Evolutionary conservation across 116 monocot genomes (phyloP).

Genomic region (Cymodocea nodosa): DNA sequence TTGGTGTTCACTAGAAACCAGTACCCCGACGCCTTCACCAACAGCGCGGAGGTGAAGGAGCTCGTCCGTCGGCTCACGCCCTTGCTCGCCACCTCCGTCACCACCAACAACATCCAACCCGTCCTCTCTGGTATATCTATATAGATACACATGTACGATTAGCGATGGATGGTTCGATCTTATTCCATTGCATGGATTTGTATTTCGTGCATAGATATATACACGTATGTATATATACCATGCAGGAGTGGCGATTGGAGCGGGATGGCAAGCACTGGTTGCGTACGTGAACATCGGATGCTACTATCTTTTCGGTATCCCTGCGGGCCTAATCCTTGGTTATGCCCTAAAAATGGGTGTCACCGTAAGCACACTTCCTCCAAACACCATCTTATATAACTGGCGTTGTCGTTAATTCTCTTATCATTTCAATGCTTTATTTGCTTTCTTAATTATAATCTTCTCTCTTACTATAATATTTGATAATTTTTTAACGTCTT

Average conservation of each 20-base stretch:
- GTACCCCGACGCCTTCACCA: conserved; percentile 41
- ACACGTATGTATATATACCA: not conserved
- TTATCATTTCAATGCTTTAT: too few species aligned
- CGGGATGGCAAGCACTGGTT: conserved; percentile 55
- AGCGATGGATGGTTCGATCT: too few species aligned
- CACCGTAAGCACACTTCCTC: conserved; percentile 13
- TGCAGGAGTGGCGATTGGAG: conserved; percentile 62
- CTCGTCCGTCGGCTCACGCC: conserved; percentile 32
- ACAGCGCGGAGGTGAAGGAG: conserved; percentile 18
- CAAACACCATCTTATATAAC: conserved; percentile 14
- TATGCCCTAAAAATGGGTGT: conserved; percentile 42
- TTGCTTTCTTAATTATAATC: too few species aligned
- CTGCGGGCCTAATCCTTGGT: conserved; percentile 35
- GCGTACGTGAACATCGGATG: conserved; percentile 48
- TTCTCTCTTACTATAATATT: too few species aligned
- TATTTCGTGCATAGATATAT: too few species aligned
- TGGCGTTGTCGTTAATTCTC: too few species aligned
- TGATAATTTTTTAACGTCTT: too few species aligned
- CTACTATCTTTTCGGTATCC: conserved; percentile 34
- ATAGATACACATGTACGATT: too few species aligned
- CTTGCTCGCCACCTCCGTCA: conserved; percentile 44
- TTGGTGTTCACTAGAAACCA: conserved; percentile 23
- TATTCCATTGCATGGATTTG: too few species aligned
- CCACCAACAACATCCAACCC: conserved; percentile 62
- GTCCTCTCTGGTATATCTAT: conserved; percentile 52